phyloP scores from a whole-genome alignment of 2,329 filamentous ascomycete species.

The Pseudogymnoascus sp. region DNA sequence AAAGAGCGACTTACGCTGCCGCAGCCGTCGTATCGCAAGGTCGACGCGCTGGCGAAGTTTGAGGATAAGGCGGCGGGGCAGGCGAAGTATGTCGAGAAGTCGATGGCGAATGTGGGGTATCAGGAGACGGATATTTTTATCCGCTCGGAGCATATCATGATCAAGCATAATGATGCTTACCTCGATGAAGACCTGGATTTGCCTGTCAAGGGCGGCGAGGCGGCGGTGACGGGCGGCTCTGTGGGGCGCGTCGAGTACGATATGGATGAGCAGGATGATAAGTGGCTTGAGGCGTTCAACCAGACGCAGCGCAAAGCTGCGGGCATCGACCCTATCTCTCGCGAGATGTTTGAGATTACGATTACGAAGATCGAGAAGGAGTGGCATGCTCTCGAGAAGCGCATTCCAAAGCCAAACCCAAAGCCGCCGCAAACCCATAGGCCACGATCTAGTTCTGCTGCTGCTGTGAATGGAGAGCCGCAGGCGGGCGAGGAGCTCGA shows the following conservation, averaged over 20 bases:
- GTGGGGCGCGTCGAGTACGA: constrained; percentile 93
- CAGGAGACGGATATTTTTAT: constrained; percentile 89
- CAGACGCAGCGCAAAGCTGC: constrained; percentile 59
- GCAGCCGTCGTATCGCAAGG: constrained; percentile 65
- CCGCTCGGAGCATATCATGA: constrained; percentile 65
- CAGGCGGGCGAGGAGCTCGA: constrained; percentile 87
- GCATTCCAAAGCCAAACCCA: constrained; percentile 93
- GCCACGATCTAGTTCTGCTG: constrained; percentile 85
- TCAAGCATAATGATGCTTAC: constrained; percentile 54
- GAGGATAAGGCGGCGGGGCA: constrained; percentile 81
- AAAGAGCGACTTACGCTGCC: constrained; percentile 75
- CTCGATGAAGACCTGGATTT: constrained; percentile 53
- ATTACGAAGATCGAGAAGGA: constrained; percentile 99
- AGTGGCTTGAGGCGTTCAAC: constrained; percentile 87
- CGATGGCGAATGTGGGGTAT: constrained; percentile 93
- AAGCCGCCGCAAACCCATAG: constrained; percentile 93
- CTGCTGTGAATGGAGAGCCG: constrained; percentile 89
- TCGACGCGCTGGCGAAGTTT: constrained; percentile 71
- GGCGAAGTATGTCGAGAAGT: constrained; percentile 87
- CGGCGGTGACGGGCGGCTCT: constrained; percentile 39
- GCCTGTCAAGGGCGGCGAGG: constrained; percentile 51
- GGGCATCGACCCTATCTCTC: constrained; percentile 75
- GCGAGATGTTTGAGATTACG: constrained; percentile 92
- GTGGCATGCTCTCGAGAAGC: constrained; percentile 92
- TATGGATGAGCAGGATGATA: constrained; percentile 98